These are phyloP conservation scores for Trichoderma asperellum DNA, from an alignment of 2,329 filamentous ascomycete species.

Conservation along the genomic window DNA sequence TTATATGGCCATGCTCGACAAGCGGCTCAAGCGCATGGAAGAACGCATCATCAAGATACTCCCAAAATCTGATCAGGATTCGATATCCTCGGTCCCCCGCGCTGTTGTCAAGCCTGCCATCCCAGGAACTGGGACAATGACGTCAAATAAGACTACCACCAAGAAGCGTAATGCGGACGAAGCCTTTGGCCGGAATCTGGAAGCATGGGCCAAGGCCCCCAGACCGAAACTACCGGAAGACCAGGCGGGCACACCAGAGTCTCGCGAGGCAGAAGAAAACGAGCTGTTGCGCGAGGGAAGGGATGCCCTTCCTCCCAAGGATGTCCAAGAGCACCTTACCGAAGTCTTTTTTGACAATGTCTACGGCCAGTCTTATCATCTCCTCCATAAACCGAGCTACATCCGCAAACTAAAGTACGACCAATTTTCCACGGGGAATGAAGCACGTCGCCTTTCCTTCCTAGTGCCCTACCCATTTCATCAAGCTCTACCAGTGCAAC, in stretches of 20 bases:
- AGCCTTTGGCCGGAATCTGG: slow-evolving; percentile 81
- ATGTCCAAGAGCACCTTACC: slow-evolving; percentile 89
- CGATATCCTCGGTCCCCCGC: slow-evolving; percentile 68
- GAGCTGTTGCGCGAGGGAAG: slow-evolving; percentile 79
- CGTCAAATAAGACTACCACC: slow-evolving; percentile 49
- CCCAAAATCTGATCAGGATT: slow-evolving; percentile 79
- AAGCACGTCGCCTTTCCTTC: slow-evolving; percentile 11
- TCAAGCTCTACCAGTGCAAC: neutral
- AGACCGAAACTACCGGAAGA: slow-evolving; percentile 55
- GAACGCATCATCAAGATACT: slow-evolving; percentile 96
- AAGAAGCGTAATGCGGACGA: slow-evolving; percentile 88
- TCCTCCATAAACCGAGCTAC: slow-evolving; percentile 96
- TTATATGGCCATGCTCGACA: slow-evolving; percentile 99
- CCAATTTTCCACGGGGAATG: neutral
- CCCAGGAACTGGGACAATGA: slow-evolving; percentile 52
- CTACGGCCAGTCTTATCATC: slow-evolving; percentile 91
- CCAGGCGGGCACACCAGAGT: slow-evolving; percentile 53
- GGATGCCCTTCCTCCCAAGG: slow-evolving; percentile 79
- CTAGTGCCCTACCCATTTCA: slow-evolving; percentile 3
- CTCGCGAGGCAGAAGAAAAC: slow-evolving; percentile 72
- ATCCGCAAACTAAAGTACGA: slow-evolving; percentile 79
- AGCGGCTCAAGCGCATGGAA: slow-evolving; percentile 94
- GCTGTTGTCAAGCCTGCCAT: slow-evolving; percentile 83
- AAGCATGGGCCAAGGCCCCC: slow-evolving; percentile 73
- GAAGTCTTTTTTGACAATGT: slow-evolving; percentile 96